Percentiles rank a stretch among this genome's conserved stretches.
phyloP scores from a whole-genome alignment of 1,139 yeast genomes.

The Nakaseomyces nivariensis region DNA sequence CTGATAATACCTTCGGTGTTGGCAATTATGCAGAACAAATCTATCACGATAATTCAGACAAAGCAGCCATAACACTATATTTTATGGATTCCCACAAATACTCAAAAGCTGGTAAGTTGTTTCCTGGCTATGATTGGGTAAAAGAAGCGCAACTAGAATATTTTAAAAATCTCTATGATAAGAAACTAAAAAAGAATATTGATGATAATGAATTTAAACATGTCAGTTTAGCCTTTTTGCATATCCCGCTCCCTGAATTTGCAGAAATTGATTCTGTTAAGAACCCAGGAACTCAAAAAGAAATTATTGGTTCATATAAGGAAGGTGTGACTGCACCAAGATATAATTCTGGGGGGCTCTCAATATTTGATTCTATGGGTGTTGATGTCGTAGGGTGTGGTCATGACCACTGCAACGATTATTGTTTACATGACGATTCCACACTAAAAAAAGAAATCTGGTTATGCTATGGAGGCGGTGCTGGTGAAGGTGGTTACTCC shows the following conservation, averaged over 20 bases:
- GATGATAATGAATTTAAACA: conserved; percentile 35
- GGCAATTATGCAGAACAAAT: conserved; percentile 66
- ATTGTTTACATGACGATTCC: conserved; percentile 44
- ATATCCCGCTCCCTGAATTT: conserved; percentile 85
- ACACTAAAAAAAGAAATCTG: conserved; percentile 43
- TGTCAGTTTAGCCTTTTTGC: conserved; percentile 82
- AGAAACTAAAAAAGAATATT: conserved; percentile 14
- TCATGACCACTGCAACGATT: conserved; percentile 92
- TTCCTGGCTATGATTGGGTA: conserved; percentile 81
- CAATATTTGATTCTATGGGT: conserved; percentile 48
- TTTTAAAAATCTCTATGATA: conserved; percentile 37
- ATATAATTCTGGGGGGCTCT: conserved; percentile 56
- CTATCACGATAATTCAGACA: conserved; percentile 22
- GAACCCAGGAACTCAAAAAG: conserved; percentile 27
- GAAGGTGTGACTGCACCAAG: conserved; percentile 77
- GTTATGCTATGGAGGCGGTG: conserved; percentile 90
- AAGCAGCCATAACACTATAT: conserved; percentile 42
- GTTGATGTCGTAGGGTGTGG: conserved; percentile 73
- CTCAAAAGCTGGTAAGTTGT: conserved; percentile 51
- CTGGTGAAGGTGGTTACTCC: conserved; percentile 91
- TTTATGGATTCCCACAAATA: conserved; percentile 77
- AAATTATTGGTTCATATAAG: conserved; percentile 46
- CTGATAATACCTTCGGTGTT: conserved; percentile 47
- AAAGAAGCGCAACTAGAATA: conserved; percentile 62
- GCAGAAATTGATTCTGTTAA: conserved; percentile 33